Conservation (phyloP, 2,329 filamentous ascomycete species). For the Apiospora arundinis region DNA sequence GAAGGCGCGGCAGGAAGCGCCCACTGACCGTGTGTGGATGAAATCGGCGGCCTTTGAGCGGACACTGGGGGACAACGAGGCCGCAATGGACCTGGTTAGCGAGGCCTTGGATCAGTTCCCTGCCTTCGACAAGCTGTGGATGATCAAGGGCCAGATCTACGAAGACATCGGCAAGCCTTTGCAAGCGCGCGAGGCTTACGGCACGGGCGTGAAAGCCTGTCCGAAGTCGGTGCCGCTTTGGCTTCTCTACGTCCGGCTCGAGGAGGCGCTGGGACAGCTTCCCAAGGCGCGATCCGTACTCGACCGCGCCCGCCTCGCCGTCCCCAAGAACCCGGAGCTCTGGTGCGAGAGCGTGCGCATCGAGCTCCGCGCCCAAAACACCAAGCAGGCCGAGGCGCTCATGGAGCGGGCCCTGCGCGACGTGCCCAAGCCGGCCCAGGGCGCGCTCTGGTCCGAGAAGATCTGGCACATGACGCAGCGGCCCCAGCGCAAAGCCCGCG, state of each 20-base stretch:
- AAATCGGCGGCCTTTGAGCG: conserved; percentile 94
- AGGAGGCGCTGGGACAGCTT: conserved; percentile 81
- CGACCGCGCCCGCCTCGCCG: conserved; percentile 85
- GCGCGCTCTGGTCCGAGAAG: conserved; percentile 89
- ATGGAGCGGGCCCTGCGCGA: conserved; percentile 96
- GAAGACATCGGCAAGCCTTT: conserved; percentile 79
- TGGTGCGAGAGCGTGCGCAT: conserved; percentile 96
- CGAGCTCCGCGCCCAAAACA: conserved; percentile 85
- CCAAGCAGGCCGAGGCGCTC: conserved; percentile 82
- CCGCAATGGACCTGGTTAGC: conserved; percentile 84
- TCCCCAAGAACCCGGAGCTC: conserved; percentile 82
- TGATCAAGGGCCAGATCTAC: conserved; percentile 99
- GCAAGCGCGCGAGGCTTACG: conserved; percentile 89
- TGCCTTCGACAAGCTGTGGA: conserved; percentile 87
- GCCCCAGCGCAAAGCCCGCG: conserved; percentile 89
- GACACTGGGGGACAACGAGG: conserved; percentile 78
- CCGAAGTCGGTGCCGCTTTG: conserved; percentile 85
- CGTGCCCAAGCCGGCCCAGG: conserved; percentile 74
- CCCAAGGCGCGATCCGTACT: conserved; percentile 95
- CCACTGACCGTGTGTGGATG: conserved; percentile 96
- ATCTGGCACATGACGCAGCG: conserved; percentile 94
- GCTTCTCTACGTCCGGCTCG: conserved; percentile 86
- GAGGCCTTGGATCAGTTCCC: conserved; percentile 89
- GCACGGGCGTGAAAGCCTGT: conserved; percentile 85
- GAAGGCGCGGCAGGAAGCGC: conserved; percentile 84